Evolutionary conservation across 2,329 filamentous ascomycete genomes (phyloP).

Genomic region (Emericellopsis atlantica): DNA sequence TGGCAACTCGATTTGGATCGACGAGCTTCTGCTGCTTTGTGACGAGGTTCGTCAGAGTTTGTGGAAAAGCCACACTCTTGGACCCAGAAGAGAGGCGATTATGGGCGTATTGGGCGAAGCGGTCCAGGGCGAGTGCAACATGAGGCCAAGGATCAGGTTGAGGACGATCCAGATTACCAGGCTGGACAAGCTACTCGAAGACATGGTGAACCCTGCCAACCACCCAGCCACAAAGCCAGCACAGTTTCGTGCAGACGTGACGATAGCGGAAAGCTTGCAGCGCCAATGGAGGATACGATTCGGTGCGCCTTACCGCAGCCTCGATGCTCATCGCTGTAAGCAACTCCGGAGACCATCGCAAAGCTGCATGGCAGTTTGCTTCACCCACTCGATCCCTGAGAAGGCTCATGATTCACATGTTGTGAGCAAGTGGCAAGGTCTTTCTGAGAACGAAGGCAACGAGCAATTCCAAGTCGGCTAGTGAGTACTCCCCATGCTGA

Average conservation of each 20-base stretch:
- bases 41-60: constrained; percentile 26
- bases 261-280: constrained; percentile 24
- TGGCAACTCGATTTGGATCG: too few species aligned
- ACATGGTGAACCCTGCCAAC: constrained; percentile 20
- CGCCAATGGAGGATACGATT: constrained; percentile 31
- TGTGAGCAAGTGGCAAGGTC: not conserved
- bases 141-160: constrained; percentile 20
- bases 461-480: constrained; percentile 31
- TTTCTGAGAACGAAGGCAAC: constrained; percentile 27
- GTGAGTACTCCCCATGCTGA: constrained; percentile 19
- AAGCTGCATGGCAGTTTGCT: too few species aligned
- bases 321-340: constrained; percentile 22
- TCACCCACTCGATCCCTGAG: too few species aligned
- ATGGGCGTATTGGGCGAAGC: constrained; percentile 24
- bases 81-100: constrained; percentile 19
- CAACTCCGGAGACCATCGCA: too few species aligned
- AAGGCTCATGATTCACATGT: too few species aligned
- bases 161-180: constrained; percentile 22
- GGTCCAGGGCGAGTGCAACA: constrained; percentile 22
- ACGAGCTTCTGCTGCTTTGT: constrained; percentile 18
- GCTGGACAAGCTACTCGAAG: constrained; percentile 31
- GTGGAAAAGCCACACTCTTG: constrained; percentile 14
- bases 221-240: constrained; percentile 12
- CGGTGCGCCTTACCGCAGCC: constrained; percentile 27
- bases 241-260: constrained; percentile 18